Base-by-base conservation (phyloP, 1,284 basidiomycete species). In the Ceratobasidium sp. region DNA sequence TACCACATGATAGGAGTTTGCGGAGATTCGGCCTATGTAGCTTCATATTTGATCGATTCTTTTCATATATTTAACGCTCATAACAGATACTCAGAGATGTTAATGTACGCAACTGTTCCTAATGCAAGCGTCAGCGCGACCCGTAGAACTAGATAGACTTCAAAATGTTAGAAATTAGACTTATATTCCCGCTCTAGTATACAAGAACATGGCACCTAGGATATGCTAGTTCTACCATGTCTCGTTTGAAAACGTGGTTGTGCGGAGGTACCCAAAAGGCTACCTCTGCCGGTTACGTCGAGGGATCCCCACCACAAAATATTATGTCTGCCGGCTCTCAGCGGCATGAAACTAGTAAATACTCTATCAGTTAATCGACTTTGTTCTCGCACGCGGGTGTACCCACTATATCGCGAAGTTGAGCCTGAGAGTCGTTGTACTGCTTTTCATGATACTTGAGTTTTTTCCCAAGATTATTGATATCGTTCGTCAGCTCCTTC, bases 391-490 rank as follows among this genome's bases (percentile, higher is more conserved):
- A 11, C 19, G 9, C 34, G 39, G 11, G 6, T 37, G 22, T 14
- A 82, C 92, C 78, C 78, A 95, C 94, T 68, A 96, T 96, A 82
- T 96, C 94, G 69, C 92, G 88, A 74, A 96, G 83, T 79, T 96
- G 95, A 24, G 84, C 84, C 81, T 96, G 93, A 0, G 95, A 93
- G 79, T 96, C 94, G 76, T 92, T 92, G 81, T 92, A 93, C 80
- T 95, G 93, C 80, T 95, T 96, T 82, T 96, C 94, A 5, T 96
- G 85, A 81, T 92, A 96, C 82, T 96, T 96, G 24, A 89, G 86
- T 85, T 94, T 94, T 83, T 96, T 96, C 62, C 87, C 88, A 48
- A 96, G 81, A 80, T 83, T 92, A 58, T 84, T 85, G 49, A 96
- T 89, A 78, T 96, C 95, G 65, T 96, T 94, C 0, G 88, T 83